Evolutionary conservation across 169 alveolate genomes (phyloP).

Genomic region (Plasmodium yoelii): DNA sequence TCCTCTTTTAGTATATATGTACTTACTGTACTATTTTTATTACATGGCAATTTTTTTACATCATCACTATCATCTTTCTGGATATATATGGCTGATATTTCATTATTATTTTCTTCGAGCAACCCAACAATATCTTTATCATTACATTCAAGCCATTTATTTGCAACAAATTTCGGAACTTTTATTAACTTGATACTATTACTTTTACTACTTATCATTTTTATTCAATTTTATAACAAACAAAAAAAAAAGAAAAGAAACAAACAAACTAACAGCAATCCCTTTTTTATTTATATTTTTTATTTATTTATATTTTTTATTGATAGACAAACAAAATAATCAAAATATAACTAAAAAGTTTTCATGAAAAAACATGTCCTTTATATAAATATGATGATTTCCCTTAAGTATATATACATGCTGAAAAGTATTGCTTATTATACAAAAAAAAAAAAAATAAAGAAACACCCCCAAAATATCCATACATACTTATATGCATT

Average conservation of each 20-base stretch:
- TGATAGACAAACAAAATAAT: no score
- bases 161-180: slow-evolving; percentile 73
- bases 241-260: not conserved
- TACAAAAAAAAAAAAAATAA: no score
- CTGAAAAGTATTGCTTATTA: no score
- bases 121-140: slow-evolving; percentile 73
- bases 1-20: slow-evolving; percentile 63
- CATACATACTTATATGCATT: no score
- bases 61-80: slow-evolving; percentile 70
- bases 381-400: no score
- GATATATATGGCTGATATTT: slow-evolving; percentile 32
- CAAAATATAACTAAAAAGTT: no score
- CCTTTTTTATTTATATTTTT: no score
- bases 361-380: no score
- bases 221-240: not conserved
- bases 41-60: slow-evolving; percentile 65
- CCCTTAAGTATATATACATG: no score
- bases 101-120: slow-evolving; percentile 41
- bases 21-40: slow-evolving; percentile 59
- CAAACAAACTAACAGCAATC: not conserved
- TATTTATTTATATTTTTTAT: no score
- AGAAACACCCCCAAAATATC: no score
- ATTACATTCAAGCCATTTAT: slow-evolving; percentile 58
- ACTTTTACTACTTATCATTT: slow-evolving; percentile 47
- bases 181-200: slow-evolving; percentile 58